Evolutionary conservation across 148 eudicot genomes (phyloP).

Genomic region (Cornus florida): DNA sequence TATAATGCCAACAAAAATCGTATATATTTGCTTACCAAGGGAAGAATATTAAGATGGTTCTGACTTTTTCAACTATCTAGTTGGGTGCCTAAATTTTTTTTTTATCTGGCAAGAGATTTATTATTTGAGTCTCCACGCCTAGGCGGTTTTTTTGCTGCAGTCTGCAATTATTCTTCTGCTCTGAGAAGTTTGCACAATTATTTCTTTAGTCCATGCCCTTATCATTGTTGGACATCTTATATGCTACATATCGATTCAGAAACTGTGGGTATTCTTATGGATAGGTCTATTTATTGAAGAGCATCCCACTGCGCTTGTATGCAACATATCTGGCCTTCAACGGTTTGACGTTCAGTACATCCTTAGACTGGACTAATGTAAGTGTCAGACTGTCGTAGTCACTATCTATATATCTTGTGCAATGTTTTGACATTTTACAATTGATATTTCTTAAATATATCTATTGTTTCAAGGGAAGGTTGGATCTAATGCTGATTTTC

Average conservation of each 20-base stretch:
- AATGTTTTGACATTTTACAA: neutral
- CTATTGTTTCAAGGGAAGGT: neutral
- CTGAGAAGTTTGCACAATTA: too few relatives aligned
- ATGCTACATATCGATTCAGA: neutral
- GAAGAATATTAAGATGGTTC: too few relatives aligned
- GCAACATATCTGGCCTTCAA: slow-evolving; percentile 68
- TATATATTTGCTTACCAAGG: too few relatives aligned
- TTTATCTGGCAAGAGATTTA: too few relatives aligned
- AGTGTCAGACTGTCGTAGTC: slow-evolving; percentile 9
- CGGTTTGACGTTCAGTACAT: slow-evolving; percentile 51
- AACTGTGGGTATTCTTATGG: slow-evolving; percentile 14
- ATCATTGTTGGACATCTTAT: too few relatives aligned
- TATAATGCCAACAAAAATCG: too few relatives aligned
- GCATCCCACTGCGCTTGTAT: slow-evolving; percentile 70
- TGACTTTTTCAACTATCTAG: too few relatives aligned
- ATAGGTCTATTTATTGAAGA: slow-evolving; percentile 78
- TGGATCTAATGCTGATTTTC: neutral
- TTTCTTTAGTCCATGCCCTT: too few relatives aligned
- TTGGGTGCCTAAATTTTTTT: too few relatives aligned
- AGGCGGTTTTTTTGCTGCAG: too few relatives aligned
- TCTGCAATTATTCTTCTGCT: too few relatives aligned
- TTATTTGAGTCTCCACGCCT: too few relatives aligned
- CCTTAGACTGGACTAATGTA: slow-evolving; percentile 79
- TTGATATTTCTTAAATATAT: neutral
- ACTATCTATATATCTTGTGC: neutral